Evolutionary conservation across 2,329 filamentous ascomycete genomes (phyloP).

Genomic region (Septoria linicola): DNA sequence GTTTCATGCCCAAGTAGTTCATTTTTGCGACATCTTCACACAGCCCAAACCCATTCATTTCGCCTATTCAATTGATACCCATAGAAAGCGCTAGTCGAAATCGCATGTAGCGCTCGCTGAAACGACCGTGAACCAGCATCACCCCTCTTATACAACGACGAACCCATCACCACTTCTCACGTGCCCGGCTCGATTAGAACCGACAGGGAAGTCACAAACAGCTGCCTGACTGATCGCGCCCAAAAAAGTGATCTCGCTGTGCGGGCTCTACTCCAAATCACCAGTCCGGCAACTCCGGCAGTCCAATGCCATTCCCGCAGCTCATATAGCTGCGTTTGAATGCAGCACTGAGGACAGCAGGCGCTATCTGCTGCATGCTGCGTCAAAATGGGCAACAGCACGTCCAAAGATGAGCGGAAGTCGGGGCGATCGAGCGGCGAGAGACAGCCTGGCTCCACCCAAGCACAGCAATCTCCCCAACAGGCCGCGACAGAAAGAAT

Average conservation of each 20-base stretch:
- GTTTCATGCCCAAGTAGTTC: neutral
- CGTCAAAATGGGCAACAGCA: constrained; percentile 48
- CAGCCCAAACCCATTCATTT: constrained; percentile 3
- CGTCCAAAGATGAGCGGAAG: constrained; percentile 48
- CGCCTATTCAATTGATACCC: neutral
- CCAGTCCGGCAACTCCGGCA: constrained; percentile 4
- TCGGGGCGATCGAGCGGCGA: constrained; percentile 38
- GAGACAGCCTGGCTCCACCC: constrained; percentile 34
- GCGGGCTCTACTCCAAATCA: neutral
- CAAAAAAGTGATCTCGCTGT: neutral
- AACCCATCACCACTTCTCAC: constrained; percentile 11
- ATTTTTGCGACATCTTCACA: neutral
- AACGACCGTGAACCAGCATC: constrained; percentile 9
- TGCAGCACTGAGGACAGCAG: constrained; percentile 12
- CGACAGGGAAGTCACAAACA: constrained; percentile 16
- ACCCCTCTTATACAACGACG: constrained; percentile 6
- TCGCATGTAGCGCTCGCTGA: constrained; percentile 2
- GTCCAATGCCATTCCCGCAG: constrained; percentile 11
- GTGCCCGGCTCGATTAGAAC: neutral
- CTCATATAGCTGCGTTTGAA: neutral
- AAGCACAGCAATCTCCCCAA: constrained; percentile 30
- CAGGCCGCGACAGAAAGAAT: constrained; percentile 30
- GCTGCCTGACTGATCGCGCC: constrained; percentile 13
- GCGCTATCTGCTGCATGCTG: constrained; percentile 12
- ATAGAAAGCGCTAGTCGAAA: neutral